These are phyloP conservation scores for Apophysomyces ossiformis DNA, from an alignment of 371 early-diverging fungal species.

Conservation along the genomic window DNA sequence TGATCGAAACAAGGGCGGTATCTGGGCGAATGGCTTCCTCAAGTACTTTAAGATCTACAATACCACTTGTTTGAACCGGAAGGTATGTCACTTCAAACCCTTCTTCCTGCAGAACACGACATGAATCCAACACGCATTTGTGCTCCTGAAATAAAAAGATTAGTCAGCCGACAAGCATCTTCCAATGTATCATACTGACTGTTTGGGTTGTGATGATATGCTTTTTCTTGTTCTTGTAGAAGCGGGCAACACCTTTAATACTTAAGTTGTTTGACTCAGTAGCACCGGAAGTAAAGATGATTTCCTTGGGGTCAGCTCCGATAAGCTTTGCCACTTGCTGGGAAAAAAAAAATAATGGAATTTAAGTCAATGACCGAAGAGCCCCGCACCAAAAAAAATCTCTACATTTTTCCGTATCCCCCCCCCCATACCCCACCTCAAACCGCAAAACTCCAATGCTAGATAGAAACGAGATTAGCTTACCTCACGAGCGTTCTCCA, in stretches of 20 bases:
- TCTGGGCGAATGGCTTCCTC: slow-evolving; percentile 91
- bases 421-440: slow-evolving; percentile 4
- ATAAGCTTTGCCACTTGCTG: slow-evolving; percentile 93
- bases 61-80: slow-evolving; percentile 89
- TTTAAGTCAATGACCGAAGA: slow-evolving; percentile 14
- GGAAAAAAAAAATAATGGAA: slow-evolving; percentile 7
- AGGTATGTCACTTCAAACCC: slow-evolving; percentile 99
- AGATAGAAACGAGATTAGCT: background rate
- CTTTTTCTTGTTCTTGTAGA: slow-evolving; percentile 93
- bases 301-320: slow-evolving; percentile 97
- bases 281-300: slow-evolving; percentile 99
- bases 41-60: slow-evolving; percentile 80
- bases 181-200: slow-evolving; percentile 36
- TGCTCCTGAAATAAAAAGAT: slow-evolving; percentile 78
- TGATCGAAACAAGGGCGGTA: slow-evolving; percentile 95
- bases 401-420: slow-evolving; percentile 11
- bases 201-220: slow-evolving; percentile 99
- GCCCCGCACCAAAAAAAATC: background rate
- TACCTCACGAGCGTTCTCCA: slow-evolving; percentile 91
- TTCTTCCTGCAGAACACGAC: slow-evolving; percentile 95
- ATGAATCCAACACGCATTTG: slow-evolving; percentile 99
- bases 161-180: background rate
- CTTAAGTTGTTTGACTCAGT: slow-evolving; percentile 99
- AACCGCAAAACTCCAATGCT: background rate
- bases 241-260: slow-evolving; percentile 97